Base-by-base conservation (phyloP, 1,284 basidiomycete genomes). In the Heimioporus retisporus region DNA sequence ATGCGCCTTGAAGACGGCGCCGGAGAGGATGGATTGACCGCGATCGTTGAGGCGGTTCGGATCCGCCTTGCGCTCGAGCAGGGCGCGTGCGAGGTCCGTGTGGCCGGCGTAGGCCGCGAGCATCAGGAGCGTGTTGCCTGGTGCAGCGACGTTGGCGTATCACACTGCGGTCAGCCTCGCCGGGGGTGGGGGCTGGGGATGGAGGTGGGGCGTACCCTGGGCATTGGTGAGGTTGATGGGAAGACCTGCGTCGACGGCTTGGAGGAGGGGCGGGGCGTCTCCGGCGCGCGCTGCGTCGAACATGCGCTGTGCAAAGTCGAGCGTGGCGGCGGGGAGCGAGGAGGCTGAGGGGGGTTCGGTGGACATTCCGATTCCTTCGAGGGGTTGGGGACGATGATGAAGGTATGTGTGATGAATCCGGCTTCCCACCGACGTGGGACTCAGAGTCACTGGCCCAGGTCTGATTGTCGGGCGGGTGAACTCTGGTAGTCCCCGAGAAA, bases 41-140 rank as follows among this genome's bases (percentile, higher is more conserved):
- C 87, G 84, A 68, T 93, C 93, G 77, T 96, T 96, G 48, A 90
- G 75, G 25, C 88, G 84, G 74, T 96, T 90, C 0, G 89, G 85
- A 76, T 95, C 92, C 50, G 88, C 92, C 2, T 88, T 87, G 40
- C 85, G 83, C 10, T 76, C 70, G 51, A 94, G 75, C 31, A 95
- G 83, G 13, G 81, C 82, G 53, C 80, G 79, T 1, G 89, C 84
- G 23, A 93, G 86, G 2, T 84, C 81, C 2, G 81, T 75, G 70
- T 95, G 93, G 1, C 94, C 93, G 54, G 91, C 88, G 77, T 96
- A 96, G 5, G 93, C 86, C 4, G 93, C 90, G 53, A 96, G 87
- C 93, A 96, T 96, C 65, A 96, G 83, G 10, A 95, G 82, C 5
- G 91, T 92, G 75, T 94, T 93, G 23, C 93, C 93, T 88, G 71